Base-by-base conservation (phyloP, 805 yeast species). In the Sugiyamaella lignohabitans region DNA sequence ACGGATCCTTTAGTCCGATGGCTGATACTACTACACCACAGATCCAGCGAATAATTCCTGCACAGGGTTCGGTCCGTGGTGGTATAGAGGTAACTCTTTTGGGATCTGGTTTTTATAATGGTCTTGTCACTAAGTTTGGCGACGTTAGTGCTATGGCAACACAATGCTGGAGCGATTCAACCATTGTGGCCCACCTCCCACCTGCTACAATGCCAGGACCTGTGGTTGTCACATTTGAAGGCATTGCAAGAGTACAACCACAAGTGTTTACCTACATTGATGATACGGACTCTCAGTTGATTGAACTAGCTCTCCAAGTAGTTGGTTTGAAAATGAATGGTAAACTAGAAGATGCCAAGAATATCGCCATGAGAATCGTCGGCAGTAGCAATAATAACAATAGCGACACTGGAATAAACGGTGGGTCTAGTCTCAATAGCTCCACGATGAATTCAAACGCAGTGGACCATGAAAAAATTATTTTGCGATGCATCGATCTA, bases 261-360 rank as follows among this genome's bases (percentile, higher is more conserved):
- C 85, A 79, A 59, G 73, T 87, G 1, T 93, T 93, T 65, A 91
- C 98, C 0, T 93, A 93, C 59, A 75, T 87, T 38, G 97, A 93
- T 67, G 98, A 93, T 62, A 86, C 96, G 5, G 98, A 93, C 66
- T 76, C 94, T 53, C 97, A 91, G 65, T 73, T 93, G 62, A 87
- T 93, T 61, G 98, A 93, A 66, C 71, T 93, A 53, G 98, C 98
- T 1, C 72, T 93, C 57, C 98, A 93, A 62, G 93, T 93, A 57
- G 96, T 93, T 36, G 98, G 98, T 1, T 72, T 89, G 65, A 91
- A 91, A 67, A 88, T 91, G 96, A 89, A 87, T 60, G 98, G 98
- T 49, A 82, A 83, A 59, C 70, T 93, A 48, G 98, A 93, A 61
- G 97, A 91, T 65, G 97, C 98, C 1, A 79, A 86, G 55, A 88